Base-by-base conservation (phyloP, 768 basidiomycete genomes). In the Podaxis sp. region DNA sequence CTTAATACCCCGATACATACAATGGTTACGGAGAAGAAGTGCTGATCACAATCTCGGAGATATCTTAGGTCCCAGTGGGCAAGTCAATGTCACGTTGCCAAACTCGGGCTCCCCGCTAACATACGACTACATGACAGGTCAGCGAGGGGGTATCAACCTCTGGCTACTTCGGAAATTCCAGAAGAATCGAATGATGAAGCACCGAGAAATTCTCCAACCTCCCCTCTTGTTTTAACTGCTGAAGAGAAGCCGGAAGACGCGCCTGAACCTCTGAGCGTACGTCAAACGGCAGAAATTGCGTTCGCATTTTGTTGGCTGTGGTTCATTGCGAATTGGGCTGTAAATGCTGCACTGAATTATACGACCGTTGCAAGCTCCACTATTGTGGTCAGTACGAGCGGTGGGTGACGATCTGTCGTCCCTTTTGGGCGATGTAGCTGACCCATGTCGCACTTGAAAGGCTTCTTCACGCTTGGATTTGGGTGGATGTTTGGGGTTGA, bases 321-420 rank as follows among this genome's bases (percentile, higher is more conserved):
- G 93, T 97, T 99, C 70, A 79, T 87, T 44, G 96, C 96, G 15
- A 98, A 99, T 70, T 98, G 95, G 93, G 74, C 87, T 12, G 77
- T 96, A 28, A 97, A 95, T 71, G 89, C 88, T 0, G 81, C 91
- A n/a, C 80, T 99, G 46, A 87, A 84, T 36, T 90, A 89, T 72
- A 99, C 96, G 2, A 93, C 89, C 68, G 96, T 98, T 15, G 93
- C 93, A 2, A 96, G 94, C 72, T 87, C 93, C n/a, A 96, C 96
- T 2, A 89, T 98, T 40, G 75, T 97, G 56, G 89, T 92, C 2
- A 87, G 89, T 69, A 95, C 88, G 81, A 95, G 93, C 67, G 95
- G 96, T 95, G 67, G 36, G 87, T 73, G 15, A 4, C 30, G 24
- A 48, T 44, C 44, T 7, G 55, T 46, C 19, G 33, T 33, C 8